phyloP scores from a whole-genome alignment of 352 stramenopile genomes.

The Pythium insidiosum region DNA sequence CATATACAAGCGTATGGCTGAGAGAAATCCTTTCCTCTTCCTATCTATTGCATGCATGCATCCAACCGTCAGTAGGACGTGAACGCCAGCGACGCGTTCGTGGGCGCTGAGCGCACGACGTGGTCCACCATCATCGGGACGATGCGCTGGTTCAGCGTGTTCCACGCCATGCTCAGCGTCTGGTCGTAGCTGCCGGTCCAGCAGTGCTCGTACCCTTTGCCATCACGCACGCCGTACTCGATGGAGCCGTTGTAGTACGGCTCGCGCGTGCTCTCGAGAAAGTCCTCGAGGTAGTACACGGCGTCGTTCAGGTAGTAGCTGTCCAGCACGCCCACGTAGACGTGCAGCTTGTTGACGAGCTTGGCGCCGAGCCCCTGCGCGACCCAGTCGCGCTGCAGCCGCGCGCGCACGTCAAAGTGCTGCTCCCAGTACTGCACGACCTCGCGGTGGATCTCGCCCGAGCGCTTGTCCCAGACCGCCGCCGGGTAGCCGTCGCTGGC shows the following conservation, averaged over 20 bases:
- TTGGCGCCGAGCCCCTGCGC: conserved; percentile 34
- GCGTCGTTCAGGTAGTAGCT: conserved; percentile 75
- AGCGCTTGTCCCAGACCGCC: conserved; percentile 62
- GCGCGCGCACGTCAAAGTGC: conserved; percentile 57
- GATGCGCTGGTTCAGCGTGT: conserved; percentile 72
- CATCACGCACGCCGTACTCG: conserved; percentile 56
- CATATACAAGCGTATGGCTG: no score
- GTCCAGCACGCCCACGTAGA: conserved; percentile 65
- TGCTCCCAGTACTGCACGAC: conserved; percentile 58
- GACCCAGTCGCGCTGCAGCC: conserved; percentile 64
- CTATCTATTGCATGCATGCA: no score
- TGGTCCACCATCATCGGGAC: conserved; percentile 57
- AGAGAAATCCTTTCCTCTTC: no score
- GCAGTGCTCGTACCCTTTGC: conserved; percentile 68
- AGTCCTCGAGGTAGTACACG: conserved; percentile 63
- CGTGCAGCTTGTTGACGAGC: conserved; percentile 70
- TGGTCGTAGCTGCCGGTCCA: conserved; percentile 68
- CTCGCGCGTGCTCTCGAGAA: conserved; percentile 41
- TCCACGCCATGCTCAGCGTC: conserved; percentile 57
- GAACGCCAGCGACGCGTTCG: conserved; percentile 42
- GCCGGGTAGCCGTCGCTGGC: conserved; percentile 42
- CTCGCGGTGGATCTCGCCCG: conserved; percentile 47
- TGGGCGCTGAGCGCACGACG: conserved; percentile 33
- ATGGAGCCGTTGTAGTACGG: conserved; percentile 72
- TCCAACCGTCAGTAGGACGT: conserved; percentile 35